These are phyloP conservation scores for Fusarium sp. DNA, from an alignment of 2,329 filamentous ascomycete genomes.

Conservation along the genomic window DNA sequence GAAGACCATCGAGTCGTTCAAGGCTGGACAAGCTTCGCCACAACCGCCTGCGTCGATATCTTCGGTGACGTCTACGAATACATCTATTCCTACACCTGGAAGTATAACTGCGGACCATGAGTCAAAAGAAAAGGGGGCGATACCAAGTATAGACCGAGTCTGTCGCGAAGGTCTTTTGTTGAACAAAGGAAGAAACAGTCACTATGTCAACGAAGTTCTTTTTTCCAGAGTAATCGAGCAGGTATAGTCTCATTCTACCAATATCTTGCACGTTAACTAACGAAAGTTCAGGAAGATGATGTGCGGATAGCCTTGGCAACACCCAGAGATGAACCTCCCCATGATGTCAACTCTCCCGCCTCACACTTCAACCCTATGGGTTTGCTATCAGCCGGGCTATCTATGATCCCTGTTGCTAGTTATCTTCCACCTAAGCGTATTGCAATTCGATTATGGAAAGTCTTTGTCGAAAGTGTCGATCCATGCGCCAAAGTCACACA, in stretches of 20 bases:
- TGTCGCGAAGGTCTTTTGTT: slow-evolving; percentile 43
- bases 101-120: accelerated
- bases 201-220: slow-evolving; percentile 53
- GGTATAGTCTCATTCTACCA: slow-evolving; percentile 22
- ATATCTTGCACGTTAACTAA: background rate
- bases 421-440: slow-evolving; percentile 42
- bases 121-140: background rate
- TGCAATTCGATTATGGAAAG: slow-evolving; percentile 48
- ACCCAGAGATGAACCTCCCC: slow-evolving; percentile 17
- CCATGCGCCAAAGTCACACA: slow-evolving; percentile 45
- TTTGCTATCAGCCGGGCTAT: slow-evolving; percentile 44
- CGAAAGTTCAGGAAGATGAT: slow-evolving; percentile 33
- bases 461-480: slow-evolving; percentile 47
- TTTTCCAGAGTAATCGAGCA: slow-evolving; percentile 51
- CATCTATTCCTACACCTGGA: background rate
- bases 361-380: slow-evolving; percentile 50
- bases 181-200: slow-evolving; percentile 47
- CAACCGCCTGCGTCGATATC: background rate
- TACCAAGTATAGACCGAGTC: background rate
- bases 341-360: background rate
- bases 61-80: background rate
- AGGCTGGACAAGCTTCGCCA: slow-evolving; percentile 2
- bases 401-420: slow-evolving; percentile 21
- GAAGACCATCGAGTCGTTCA: slow-evolving; percentile 39
- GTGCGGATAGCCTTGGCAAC: slow-evolving; percentile 39